Base-by-base conservation (phyloP, 108 stramenopile genomes). In the Parietichytrium sp. region DNA sequence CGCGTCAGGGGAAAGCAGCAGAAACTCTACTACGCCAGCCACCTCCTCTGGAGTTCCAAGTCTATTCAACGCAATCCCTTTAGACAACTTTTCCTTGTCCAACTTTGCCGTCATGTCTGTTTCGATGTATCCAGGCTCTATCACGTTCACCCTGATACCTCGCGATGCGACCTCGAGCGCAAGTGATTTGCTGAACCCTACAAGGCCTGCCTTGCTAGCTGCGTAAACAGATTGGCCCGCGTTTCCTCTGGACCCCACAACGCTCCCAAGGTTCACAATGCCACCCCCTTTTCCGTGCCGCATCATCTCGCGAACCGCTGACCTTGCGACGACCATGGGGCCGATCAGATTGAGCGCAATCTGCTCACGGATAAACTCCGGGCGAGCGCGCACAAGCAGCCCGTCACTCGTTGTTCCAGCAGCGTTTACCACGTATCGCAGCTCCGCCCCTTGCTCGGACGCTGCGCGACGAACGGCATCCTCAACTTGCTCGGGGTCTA, bases 211-310 rank as follows among this genome's bases (percentile, higher is more conserved):
- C 33, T 72, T 72, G 20, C 38, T 45, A 10, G 61, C 61, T n/a
- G 38, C 45, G 42, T 72, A 72, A 8, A 25, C 61, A 15, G 61
- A 45, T 27, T 72, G 61, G 42, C 61, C 61, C 7, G 61, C 61
- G 42, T 72, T 72, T 33, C 61, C 61, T 42, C 36, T 72, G 3
- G 61, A 72, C 33, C 61, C 61, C 8, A 72, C 61, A 25, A 72
- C 61, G 61, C 61, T 72, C 38, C 61, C 61, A 27, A 72, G 36
- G 33, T 72, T 72, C 15, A 72, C 61, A 27, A 72, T 72, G 61
- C 61, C 61, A 72, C 38, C 38, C 61, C 7, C 42, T 25, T 20
- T 72, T 8, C 27, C 15, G 27, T 53, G 12, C 38, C 61, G 61
- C 61, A 72, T 27, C 33, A 72, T 13, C 0, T 72, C 61, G 0